Percentiles rank a stretch among this genome's conserved stretches.
phyloP scores from a whole-genome alignment of 768 basidiomycete species.

The Collybia mongolica region DNA sequence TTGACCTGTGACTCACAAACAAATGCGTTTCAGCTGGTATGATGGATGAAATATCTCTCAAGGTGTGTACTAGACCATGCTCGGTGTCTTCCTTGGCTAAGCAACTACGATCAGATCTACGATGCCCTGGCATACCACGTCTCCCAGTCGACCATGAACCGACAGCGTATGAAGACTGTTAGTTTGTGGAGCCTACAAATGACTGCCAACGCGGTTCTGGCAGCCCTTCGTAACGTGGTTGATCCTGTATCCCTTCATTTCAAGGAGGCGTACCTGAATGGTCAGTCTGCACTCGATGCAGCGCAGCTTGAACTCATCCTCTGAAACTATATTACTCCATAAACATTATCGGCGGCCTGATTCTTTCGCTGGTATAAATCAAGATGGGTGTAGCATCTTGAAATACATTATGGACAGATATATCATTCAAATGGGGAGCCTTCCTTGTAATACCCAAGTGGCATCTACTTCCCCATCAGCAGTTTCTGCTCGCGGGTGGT shows the following conservation, averaged over 20 bases:
- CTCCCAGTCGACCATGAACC: slow-evolving; percentile 84
- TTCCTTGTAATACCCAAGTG: not conserved
- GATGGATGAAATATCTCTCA: slow-evolving; percentile 85
- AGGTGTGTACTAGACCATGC: slow-evolving; percentile 40
- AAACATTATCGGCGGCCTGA: not conserved
- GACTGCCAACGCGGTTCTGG: slow-evolving; percentile 85
- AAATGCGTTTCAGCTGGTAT: slow-evolving; percentile 77
- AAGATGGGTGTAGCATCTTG: no score
- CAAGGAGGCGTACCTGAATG: slow-evolving; percentile 41
- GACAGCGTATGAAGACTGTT: slow-evolving; percentile 82
- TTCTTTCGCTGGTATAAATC: no score
- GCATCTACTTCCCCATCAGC: not conserved
- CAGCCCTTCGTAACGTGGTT: slow-evolving; percentile 71
- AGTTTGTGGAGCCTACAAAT: slow-evolving; percentile 94
- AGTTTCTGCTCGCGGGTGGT: slow-evolving; percentile 3
- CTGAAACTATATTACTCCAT: not conserved
- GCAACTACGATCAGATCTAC: slow-evolving; percentile 53
- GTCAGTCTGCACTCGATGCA: slow-evolving; percentile 20
- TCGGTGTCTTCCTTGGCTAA: slow-evolving; percentile 5
- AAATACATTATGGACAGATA: not conserved
- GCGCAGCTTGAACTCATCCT: slow-evolving; percentile 11
- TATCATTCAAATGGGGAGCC: not conserved
- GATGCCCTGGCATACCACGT: slow-evolving; percentile 96
- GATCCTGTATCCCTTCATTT: slow-evolving; percentile 61
- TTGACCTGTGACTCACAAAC: slow-evolving; percentile 13